These are phyloP conservation scores for Aureobasidium sp. DNA, from an alignment of 2,329 filamentous ascomycete genomes.

Conservation along the genomic window DNA sequence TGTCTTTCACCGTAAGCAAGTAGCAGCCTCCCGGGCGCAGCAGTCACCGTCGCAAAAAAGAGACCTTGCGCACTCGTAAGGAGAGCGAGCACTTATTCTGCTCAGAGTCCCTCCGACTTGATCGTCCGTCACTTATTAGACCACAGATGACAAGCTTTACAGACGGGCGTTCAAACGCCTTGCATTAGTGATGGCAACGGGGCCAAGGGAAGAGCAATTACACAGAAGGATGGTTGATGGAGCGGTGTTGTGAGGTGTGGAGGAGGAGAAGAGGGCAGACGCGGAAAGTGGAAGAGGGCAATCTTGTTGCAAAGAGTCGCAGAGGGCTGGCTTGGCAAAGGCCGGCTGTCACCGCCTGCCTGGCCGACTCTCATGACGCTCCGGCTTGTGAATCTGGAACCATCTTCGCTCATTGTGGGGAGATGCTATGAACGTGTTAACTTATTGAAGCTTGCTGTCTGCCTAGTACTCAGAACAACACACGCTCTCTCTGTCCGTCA, in stretches of 20 bases:
- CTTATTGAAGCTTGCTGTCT: constrained; percentile 7
- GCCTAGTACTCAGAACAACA: neutral
- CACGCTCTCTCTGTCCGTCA: neutral
- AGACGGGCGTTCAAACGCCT: constrained; percentile 13
- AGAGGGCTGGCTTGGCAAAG: neutral
- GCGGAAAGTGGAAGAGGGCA: neutral
- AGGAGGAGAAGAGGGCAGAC: neutral
- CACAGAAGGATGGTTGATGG: constrained; percentile 2
- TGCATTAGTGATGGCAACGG: constrained; percentile 9
- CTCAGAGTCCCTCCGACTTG: constrained; percentile 13
- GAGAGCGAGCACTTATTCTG: constrained; percentile 16
- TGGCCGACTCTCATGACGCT: neutral
- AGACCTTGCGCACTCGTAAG: constrained; percentile 16
- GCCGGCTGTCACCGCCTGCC: neutral
- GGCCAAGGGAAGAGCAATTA: constrained; percentile 5
- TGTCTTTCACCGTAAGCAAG: constrained; percentile 14
- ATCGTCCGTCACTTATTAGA: constrained; percentile 12
- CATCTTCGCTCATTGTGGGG: neutral
- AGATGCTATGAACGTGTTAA: constrained; percentile 10
- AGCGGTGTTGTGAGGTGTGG: constrained; percentile 9
- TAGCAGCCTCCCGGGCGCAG: constrained; percentile 12
- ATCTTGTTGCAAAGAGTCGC: constrained; percentile 8
- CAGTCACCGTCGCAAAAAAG: constrained; percentile 18
- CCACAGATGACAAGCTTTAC: constrained; percentile 15
- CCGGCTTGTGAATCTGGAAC: neutral